Evolutionary conservation across 306 rosid species (phyloP), one percentile per base, ranked within the genome.

Genomic region (Sechiopsis laciniata): DNA sequence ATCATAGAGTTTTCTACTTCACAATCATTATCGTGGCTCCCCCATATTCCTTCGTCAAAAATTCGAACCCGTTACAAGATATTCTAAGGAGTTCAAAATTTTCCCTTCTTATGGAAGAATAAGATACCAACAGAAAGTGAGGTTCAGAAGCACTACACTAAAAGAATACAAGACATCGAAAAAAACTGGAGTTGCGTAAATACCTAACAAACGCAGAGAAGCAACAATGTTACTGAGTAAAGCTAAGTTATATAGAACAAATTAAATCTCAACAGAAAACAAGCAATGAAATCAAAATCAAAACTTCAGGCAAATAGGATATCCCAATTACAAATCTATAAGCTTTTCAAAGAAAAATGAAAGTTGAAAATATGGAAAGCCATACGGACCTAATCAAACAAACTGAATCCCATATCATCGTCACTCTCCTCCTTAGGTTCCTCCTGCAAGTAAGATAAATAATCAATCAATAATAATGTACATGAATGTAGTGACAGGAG

Each of bases 391-490:
- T 85, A 87, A 46, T 87, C 91, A 4, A 87, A 87, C 82, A 87
- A 76, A 78, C 89, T 59, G 68, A 87, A 81, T 46, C 91, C 91
- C 91, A 87, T 80, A 22, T 87, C 91, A 0, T 85, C 91, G 0
- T 87, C 91, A 72, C 91, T 87, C 64, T 85, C 91, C 76, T 87
- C 89, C 74, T 81, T 61, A 1, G 89, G 84, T 19, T 87, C 91
- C 71, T 83, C 87, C 89, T 87, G 83, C 73, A 69, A 69, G 7
- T 21, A 3, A 8, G 15, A 50, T 3, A 69, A 48, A 19, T 2
- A 65, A 48, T 19, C 0, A 7, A 42, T 42, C 48, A 42, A 35
- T n/a, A 12, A 17, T n/a, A 6, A 42, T 10, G 10, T 4, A 13
- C 16, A 21, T 2, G 0, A 1, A 5, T 2, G 6, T 42, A 9